phyloP scores from a whole-genome alignment of 352 stramenopile species.

The Globisporangium sylvaticum region DNA sequence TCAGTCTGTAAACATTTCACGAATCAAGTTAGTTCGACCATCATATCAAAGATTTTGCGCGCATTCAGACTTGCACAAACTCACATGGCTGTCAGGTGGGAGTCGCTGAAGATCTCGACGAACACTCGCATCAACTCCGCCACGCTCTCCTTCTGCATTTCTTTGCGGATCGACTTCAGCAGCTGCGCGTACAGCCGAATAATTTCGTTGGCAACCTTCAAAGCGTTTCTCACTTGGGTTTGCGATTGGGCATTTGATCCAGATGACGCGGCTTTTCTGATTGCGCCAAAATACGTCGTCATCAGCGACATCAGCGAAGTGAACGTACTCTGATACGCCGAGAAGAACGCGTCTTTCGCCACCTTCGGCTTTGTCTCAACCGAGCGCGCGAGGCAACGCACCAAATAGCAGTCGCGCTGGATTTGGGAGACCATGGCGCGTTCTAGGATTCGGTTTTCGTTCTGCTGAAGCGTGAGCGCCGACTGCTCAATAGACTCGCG shows the following conservation, averaged over 20 bases:
- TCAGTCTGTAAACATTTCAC: slow-evolving; percentile 34
- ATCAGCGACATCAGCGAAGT: slow-evolving; percentile 57
- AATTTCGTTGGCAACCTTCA: slow-evolving; percentile 81
- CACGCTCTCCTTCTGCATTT: slow-evolving; percentile 76
- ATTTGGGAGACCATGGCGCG: slow-evolving; percentile 61
- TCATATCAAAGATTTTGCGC: neutral
- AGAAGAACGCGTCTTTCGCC: slow-evolving; percentile 69
- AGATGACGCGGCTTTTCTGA: slow-evolving; percentile 42
- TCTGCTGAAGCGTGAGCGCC: slow-evolving; percentile 65
- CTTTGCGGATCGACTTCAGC: slow-evolving; percentile 77
- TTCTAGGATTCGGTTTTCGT: slow-evolving; percentile 64
- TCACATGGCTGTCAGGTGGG: slow-evolving; percentile 67
- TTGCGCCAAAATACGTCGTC: slow-evolving; percentile 62
- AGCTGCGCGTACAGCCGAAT: slow-evolving; percentile 71
- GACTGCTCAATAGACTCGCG: slow-evolving; percentile 66
- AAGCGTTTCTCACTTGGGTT: slow-evolving; percentile 49
- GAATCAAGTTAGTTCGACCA: neutral
- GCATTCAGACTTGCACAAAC: slow-evolving; percentile 10
- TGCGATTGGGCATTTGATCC: slow-evolving; percentile 24
- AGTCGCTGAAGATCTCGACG: slow-evolving; percentile 75
- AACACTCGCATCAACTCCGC: slow-evolving; percentile 71
- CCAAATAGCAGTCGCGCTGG: slow-evolving; percentile 64
- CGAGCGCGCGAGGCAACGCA: slow-evolving; percentile 58
- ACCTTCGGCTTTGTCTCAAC: slow-evolving; percentile 76
- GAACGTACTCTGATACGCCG: slow-evolving; percentile 54